phyloP scores from a whole-genome alignment of 257 asterid species.

The Forsythia suspensa region DNA sequence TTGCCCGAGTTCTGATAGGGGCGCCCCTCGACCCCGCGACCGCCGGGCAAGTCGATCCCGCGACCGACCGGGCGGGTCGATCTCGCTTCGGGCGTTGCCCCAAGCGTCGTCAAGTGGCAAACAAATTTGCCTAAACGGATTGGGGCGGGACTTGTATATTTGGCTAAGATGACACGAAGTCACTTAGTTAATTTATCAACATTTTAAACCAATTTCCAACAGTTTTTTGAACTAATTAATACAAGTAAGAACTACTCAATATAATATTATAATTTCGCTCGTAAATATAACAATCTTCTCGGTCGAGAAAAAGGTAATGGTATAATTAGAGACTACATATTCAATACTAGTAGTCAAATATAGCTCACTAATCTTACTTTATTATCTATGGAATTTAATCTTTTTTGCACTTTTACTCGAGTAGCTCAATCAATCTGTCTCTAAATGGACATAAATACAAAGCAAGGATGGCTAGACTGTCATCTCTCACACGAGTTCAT shows the following conservation, averaged over 20 bases:
- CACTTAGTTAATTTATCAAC: too few relatives aligned
- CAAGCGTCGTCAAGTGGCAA: too few relatives aligned
- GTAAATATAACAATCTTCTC: background rate
- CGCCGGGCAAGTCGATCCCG: too few relatives aligned
- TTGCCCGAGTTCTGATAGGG: too few relatives aligned
- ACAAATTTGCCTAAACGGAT: too few relatives aligned
- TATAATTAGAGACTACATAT: background rate
- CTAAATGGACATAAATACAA: constrained; percentile 34
- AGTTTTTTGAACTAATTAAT: too few relatives aligned
- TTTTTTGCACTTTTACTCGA: constrained; percentile 36
- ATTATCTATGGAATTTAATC: background rate
- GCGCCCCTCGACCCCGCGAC: too few relatives aligned
- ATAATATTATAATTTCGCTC: background rate
- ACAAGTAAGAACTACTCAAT: background rate
- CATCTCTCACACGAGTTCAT: constrained; percentile 42
- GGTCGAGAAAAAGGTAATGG: background rate
- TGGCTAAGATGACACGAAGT: too few relatives aligned
- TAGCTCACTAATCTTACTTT: background rate
- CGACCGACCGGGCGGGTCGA: too few relatives aligned
- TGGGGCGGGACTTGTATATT: too few relatives aligned
- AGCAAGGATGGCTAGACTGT: constrained; percentile 26
- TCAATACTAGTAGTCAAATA: background rate
- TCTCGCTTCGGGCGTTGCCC: too few relatives aligned
- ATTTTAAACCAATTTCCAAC: too few relatives aligned
- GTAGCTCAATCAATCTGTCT: constrained; percentile 43